Evolutionary conservation across 2,329 filamentous ascomycete species (phyloP), one percentile per base, ranked within the genome.

Genomic region (Penicillium sp.): DNA sequence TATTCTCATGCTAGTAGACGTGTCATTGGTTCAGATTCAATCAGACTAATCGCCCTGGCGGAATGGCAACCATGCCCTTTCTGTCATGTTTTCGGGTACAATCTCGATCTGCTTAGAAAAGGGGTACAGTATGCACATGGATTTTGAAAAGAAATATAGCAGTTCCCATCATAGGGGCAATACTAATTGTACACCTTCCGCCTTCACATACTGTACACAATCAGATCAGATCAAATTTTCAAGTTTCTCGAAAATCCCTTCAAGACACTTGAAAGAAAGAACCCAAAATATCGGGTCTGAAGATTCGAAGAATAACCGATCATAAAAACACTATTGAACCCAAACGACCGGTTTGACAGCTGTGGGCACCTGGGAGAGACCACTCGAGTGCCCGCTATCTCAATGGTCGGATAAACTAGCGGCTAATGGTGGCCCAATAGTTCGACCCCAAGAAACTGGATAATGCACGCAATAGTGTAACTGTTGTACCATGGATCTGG

Each of bases 361-460:
- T 40, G 44, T 49, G 35, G 30, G 2, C 30, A 33, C 30, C 30
- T 12, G 4, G 45, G 30, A 53, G 38, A 15, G 2, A 26, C 26
- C 8, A 33, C 15, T 40, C 15, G 19, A n/a, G 17, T 42, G 19
- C 22, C 44, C 53, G 22, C 45, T n/a, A 37, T 56, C n/a, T 28
- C 40, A 63, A 65, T 69, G 59, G 59, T 66, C 33, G 35, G 38
- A 17, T 30, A 53, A 50, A 60, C 59, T 63, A 65, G 51, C 64
- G 60, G 49, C 56, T 59, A 61, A 64, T 65, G 62, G 60, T 68
- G 24, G 51, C 56, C 57, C 65, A 70, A 69, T 70, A 70, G 67
- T 69, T 70, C 47, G 42, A 50, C 30, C 58, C 35, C 30, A 19
- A n/a, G 19, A 28, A 38, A 37, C 54, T 24, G 47, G 58, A 54